Evolutionary conservation across 805 yeast genomes (phyloP).

Genomic region (Pichia phayaonensis): DNA sequence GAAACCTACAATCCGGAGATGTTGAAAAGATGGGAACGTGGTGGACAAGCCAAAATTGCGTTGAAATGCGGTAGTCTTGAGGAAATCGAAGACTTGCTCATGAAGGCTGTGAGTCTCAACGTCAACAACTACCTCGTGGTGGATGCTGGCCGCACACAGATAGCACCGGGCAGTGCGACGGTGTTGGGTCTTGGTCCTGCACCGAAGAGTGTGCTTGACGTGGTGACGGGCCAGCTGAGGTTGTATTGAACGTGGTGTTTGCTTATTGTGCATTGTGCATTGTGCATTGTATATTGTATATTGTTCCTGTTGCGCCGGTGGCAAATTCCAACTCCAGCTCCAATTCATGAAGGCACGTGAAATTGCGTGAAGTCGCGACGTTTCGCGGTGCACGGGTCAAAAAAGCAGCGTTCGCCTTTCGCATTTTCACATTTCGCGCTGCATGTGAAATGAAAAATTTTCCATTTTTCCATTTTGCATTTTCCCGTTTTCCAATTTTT

Average conservation of each 20-base stretch:
- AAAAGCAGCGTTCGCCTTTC: background rate
- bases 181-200: constrained; percentile 98
- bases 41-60: constrained; percentile 93
- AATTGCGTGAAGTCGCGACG: background rate
- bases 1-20: constrained; percentile 53
- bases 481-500: background rate
- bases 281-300: too few species aligned
- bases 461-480: background rate
- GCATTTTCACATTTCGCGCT: background rate
- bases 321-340: too few species aligned
- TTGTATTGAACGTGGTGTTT: constrained; percentile 47
- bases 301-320: too few species aligned
- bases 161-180: constrained; percentile 93
- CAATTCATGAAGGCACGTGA: background rate
- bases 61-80: constrained; percentile 65
- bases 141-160: constrained; percentile 96
- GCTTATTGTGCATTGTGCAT: too few species aligned
- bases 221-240: constrained; percentile 72
- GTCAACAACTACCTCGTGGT: constrained; percentile 75
- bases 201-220: constrained; percentile 71
- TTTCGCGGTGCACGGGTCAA: too few species aligned
- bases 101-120: constrained; percentile 72
- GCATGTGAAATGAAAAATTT: background rate
- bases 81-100: constrained; percentile 67
- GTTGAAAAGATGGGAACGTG: constrained; percentile 66